Evolutionary conservation across 495 filamentous ascomycete species (phyloP), one percentile per base, ranked within the genome.

Genomic region (Aspergillus kassunensis): DNA sequence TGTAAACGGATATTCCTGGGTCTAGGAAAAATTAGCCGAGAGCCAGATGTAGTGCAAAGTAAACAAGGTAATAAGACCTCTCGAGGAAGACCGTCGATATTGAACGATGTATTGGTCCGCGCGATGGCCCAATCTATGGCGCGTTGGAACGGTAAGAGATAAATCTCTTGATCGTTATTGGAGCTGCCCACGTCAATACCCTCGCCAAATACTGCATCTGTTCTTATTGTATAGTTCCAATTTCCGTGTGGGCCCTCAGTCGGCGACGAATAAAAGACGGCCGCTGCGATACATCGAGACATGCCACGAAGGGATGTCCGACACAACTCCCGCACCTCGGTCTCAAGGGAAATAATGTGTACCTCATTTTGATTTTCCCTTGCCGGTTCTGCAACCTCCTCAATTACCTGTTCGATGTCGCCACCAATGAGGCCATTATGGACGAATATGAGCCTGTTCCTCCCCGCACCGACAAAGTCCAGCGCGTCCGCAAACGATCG

Each of bases 221-320:
- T 80, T 49, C 88, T 74, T 15, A 96, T 72, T 1, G 86, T 90
- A 56, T 95, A 96, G 64, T 92, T 92, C 90, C 90, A 95, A n/a
- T 76, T 55, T 0, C 76, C 79, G 24, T 74, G 78, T 0, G 63
- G 56, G 7, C 87, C 87, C 69, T 90, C 86, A 2, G 58, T 73
- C 3, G 88, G 88, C 9, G 86, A 89, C 6, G 80, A 83, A 45
- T 80, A 66, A 63, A 96, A 95, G 19, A 86, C 79, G 6, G 85
- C 84, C 2, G 87, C 90, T 10, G 80, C 87, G 59, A 83, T 91
- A 64, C 90, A 96, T 3, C 60, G 65, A 3, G 85, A 88, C 5
- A 85, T 81, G 2, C 87, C 90, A 25, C 86, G 73, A 43, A 96
- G 66, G 12, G 78, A 78, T 52, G 82, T 86, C 36, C 74, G 74